Evolutionary conservation across 345 rosid genomes (phyloP).

Genomic region (Lepidium didymum): DNA sequence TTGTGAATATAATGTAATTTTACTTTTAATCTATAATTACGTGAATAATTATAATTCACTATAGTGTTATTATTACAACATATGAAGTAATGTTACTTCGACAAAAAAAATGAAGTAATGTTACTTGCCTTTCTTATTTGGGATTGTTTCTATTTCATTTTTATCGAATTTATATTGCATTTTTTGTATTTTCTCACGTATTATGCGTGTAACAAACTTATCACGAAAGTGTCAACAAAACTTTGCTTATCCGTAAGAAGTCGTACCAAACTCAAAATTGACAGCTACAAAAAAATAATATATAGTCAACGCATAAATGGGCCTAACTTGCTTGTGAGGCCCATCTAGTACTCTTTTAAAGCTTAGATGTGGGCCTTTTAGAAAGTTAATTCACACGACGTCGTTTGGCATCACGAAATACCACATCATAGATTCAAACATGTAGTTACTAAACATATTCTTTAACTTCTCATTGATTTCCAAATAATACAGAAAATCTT

Average conservation of each 20-base stretch:
- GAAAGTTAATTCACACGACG: neutral
- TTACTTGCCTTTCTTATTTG: no score
- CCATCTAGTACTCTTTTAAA: neutral
- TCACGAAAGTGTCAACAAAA: neutral
- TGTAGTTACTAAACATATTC: neutral
- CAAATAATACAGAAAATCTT: constrained; percentile 13
- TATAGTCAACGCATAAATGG: neutral
- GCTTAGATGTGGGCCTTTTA: neutral
- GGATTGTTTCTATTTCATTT: no score
- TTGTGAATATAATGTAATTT: no score
- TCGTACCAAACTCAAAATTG: neutral
- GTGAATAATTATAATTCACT: no score
- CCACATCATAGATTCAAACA: no score
- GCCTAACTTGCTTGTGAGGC: neutral
- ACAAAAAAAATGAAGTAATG: no score
- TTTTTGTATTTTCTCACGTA: neutral
- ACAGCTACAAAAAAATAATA: neutral
- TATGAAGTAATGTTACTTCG: no score
- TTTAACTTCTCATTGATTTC: neutral
- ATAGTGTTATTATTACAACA: no score
- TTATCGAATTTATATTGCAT: neutral
- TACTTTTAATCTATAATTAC: no score
- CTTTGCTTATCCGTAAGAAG: neutral
- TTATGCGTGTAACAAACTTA: neutral
- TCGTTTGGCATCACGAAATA: neutral